Percentiles rank a stretch among this genome's conserved stretches.
These are phyloP conservation scores for Dinochytrium kinnereticum DNA, from an alignment of 371 early-diverging fungal species.

Conservation along the genomic window DNA sequence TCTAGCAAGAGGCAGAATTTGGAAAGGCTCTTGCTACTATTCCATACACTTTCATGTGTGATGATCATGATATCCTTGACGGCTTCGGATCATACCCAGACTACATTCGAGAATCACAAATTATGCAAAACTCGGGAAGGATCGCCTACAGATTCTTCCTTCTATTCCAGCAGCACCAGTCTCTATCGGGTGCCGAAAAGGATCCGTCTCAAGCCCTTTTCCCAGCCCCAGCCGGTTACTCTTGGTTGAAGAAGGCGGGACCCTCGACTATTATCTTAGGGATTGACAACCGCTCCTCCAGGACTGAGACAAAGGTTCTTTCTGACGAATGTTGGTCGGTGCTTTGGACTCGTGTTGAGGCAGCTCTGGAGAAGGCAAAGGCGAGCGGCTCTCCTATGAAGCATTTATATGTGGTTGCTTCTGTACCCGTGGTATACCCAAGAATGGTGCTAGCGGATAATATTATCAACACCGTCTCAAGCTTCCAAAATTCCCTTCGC, in stretches of 20 bases:
- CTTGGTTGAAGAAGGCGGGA: conserved; percentile 70
- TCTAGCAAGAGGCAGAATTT: conserved; percentile 12
- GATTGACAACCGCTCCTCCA: conserved; percentile 81
- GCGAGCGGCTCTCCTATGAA: conserved; percentile 42
- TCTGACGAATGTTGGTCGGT: conserved; percentile 63
- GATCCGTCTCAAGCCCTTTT: conserved; percentile 61
- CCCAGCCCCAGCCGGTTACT: conserved; percentile 20
- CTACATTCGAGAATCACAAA: conserved; percentile 66
- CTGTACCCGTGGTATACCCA: conserved; percentile 81
- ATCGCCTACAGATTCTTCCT: conserved; percentile 81
- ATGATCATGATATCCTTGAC: conserved; percentile 66
- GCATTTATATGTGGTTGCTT: conserved; percentile 72
- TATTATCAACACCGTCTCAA: conserved; percentile 27
- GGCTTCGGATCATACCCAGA: conserved; percentile 80
- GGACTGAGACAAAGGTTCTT: conserved; percentile 68
- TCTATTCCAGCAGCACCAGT: conserved; percentile 86
- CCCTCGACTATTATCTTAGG: conserved; percentile 68
- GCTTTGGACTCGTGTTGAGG: conserved; percentile 31
- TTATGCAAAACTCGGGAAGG: conserved; percentile 65
- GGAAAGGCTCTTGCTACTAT: conserved; percentile 61
- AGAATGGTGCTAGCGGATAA: conserved; percentile 70
- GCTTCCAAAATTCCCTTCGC: conserved; percentile 19
- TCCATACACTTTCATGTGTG: conserved; percentile 78
- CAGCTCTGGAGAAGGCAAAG: conserved; percentile 51
- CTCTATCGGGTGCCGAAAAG: conserved; percentile 56